Percentiles rank a stretch among this genome's conserved stretches.
Conservation (phyloP, 2,329 filamentous ascomycete genomes). For the Penicillium sp. region DNA sequence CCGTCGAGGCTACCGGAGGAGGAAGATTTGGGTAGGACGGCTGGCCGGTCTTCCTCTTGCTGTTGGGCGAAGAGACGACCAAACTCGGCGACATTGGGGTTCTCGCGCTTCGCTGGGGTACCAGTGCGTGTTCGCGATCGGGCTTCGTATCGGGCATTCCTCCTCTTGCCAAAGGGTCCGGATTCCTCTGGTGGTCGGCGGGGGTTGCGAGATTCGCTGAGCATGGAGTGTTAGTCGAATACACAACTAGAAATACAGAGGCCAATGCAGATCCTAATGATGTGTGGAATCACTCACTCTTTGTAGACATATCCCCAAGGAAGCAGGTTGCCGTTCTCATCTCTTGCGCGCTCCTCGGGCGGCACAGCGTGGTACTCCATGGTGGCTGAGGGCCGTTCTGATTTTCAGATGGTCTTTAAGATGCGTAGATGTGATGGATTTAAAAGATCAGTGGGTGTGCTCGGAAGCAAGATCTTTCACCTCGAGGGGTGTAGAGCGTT, state of each 20-base stretch:
- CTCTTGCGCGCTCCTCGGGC: constrained; percentile 63
- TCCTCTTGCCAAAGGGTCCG: constrained; percentile 63
- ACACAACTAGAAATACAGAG: not conserved
- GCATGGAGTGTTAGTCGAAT: not conserved
- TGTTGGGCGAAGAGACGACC: constrained; percentile 50
- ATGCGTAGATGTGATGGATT: not conserved
- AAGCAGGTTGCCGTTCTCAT: constrained; percentile 61
- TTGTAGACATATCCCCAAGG: constrained; percentile 68
- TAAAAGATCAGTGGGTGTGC: not conserved
- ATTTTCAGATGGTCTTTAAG: not conserved
- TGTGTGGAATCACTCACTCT: constrained; percentile 52
- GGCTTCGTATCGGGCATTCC: constrained; percentile 50
- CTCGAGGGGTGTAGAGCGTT: constrained; percentile 11
- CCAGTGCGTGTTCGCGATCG: constrained; percentile 61
- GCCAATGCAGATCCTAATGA: not conserved
- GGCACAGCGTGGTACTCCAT: constrained; percentile 71
- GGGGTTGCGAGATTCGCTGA: constrained; percentile 53
- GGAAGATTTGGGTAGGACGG: constrained; percentile 44
- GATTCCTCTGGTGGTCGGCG: constrained; percentile 61
- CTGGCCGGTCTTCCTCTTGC: constrained; percentile 48
- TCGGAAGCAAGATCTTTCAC: not conserved
- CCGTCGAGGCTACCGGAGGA: constrained; percentile 47
- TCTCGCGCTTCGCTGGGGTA: constrained; percentile 62
- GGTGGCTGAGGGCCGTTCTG: not conserved
- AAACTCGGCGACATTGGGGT: constrained; percentile 55